Evolutionary conservation across 2,329 filamentous ascomycete genomes (phyloP).

Genomic region (Ambrosiella cleistominuta): DNA sequence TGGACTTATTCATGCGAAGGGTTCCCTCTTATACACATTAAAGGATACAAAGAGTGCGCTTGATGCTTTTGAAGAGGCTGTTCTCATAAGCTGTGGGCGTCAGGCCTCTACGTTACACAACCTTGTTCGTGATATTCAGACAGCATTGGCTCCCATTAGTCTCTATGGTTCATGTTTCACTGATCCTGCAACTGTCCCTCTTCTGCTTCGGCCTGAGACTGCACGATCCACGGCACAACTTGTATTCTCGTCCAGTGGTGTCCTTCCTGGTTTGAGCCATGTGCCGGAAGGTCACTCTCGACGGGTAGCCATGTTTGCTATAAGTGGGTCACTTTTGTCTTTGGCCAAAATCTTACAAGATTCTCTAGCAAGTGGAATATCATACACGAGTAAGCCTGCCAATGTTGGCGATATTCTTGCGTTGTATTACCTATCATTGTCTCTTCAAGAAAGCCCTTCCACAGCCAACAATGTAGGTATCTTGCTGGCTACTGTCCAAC

Average conservation of each 20-base stretch:
- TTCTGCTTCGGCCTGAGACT: conserved; percentile 67
- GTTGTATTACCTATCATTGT: conserved; percentile 87
- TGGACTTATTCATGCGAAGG: conserved; percentile 88
- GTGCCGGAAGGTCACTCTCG: conserved; percentile 53
- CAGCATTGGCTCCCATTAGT: conserved; percentile 38
- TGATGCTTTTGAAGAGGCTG: conserved; percentile 82
- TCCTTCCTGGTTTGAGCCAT: conserved; percentile 62
- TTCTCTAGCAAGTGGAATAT: conserved; percentile 61
- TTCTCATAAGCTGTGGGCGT: conserved; percentile 69
- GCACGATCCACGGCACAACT: conserved; percentile 68
- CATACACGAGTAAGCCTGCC: conserved; percentile 38
- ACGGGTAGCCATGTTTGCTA: conserved; percentile 74
- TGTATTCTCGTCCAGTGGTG: conserved; percentile 59
- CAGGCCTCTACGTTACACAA: conserved; percentile 53
- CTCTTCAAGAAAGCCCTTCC: conserved; percentile 85
- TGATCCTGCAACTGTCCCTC: conserved; percentile 25
- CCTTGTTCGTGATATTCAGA: conserved; percentile 62
- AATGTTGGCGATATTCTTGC: conserved; percentile 85
- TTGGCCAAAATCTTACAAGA: conserved; percentile 97
- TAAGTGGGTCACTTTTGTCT: conserved; percentile 86
- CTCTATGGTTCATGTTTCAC: background rate
- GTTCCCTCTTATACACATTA: conserved; percentile 89
- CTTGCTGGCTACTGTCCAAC: conserved; percentile 83
- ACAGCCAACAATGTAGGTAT: conserved; percentile 98
- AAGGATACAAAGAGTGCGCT: conserved; percentile 70